phyloP scores from a whole-genome alignment of 1,284 basidiomycete genomes.

The Ganoderma boninense region DNA sequence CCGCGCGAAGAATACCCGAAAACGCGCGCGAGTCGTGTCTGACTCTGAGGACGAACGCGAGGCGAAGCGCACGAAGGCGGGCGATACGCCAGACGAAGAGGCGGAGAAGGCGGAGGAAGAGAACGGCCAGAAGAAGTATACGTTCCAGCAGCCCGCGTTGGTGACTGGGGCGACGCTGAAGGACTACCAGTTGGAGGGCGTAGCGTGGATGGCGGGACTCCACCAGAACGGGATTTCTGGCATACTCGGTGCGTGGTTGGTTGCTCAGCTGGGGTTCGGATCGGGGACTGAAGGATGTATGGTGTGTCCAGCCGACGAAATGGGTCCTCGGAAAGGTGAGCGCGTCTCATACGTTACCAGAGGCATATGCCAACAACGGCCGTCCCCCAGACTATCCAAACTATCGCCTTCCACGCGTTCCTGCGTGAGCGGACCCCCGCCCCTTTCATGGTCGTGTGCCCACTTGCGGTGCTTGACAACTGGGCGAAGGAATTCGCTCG shows the following conservation, averaged over 20 bases:
- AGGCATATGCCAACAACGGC: slow-evolving; percentile 11
- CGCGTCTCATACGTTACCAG: neutral
- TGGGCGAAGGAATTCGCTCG: slow-evolving; percentile 90
- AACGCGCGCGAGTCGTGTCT: slow-evolving; percentile 27
- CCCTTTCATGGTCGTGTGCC: slow-evolving; percentile 92
- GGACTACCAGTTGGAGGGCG: slow-evolving; percentile 93
- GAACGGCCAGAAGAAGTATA: slow-evolving; percentile 34
- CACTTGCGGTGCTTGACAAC: slow-evolving; percentile 91
- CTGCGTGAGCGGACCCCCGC: slow-evolving; percentile 80
- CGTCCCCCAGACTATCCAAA: slow-evolving; percentile 82
- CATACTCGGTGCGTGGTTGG: slow-evolving; percentile 73
- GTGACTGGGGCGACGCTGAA: slow-evolving; percentile 89
- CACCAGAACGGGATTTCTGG: slow-evolving; percentile 96
- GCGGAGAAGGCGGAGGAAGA: slow-evolving; percentile 38
- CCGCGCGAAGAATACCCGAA: slow-evolving; percentile 31
- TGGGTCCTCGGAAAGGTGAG: slow-evolving; percentile 90
- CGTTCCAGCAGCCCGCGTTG: slow-evolving; percentile 78
- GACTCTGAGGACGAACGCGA: slow-evolving; percentile 33
- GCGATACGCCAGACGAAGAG: slow-evolving; percentile 37
- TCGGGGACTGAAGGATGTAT: neutral
- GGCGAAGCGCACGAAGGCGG: slow-evolving; percentile 40
- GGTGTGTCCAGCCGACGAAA: slow-evolving; percentile 78
- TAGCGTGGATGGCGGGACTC: slow-evolving; percentile 95
- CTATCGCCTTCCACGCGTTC: slow-evolving; percentile 92
- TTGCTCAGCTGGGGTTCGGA: too few relatives aligned